These are phyloP conservation scores for Trametes villosa DNA, from an alignment of 768 basidiomycete genomes.

Conservation along the genomic window DNA sequence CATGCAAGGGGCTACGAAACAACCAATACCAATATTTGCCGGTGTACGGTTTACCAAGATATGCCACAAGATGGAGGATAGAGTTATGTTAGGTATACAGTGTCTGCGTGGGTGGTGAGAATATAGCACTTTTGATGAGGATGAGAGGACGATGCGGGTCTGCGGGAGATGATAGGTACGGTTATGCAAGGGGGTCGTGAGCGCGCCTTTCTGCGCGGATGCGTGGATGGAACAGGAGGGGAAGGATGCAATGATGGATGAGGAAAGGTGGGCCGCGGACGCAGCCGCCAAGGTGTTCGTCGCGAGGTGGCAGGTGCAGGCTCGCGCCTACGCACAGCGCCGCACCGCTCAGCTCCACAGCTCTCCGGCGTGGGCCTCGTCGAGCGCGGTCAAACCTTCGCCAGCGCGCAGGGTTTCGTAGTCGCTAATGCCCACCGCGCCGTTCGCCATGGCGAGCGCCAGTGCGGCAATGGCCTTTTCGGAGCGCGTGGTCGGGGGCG, in stretches of 20 bases:
- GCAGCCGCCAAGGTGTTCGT: neutral
- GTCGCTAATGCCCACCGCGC: conserved; percentile 62
- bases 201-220: conserved; percentile 8
- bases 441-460: conserved; percentile 63
- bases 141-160: neutral
- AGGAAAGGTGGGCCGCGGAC: neutral
- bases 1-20: neutral
- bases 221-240: neutral
- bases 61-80: conserved; percentile 6
- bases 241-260: neutral
- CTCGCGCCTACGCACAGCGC: conserved; percentile 1
- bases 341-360: conserved; percentile 50
- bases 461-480: conserved; percentile 67
- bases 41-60: conserved; percentile 14
- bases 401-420: conserved; percentile 52
- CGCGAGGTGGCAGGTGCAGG: neutral
- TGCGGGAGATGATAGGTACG: neutral
- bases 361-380: conserved; percentile 57
- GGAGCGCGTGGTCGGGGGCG: conserved; percentile 46
- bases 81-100: conserved; percentile 20
- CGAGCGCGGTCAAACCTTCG: conserved; percentile 38
- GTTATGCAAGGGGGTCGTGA: conserved; percentile 8
- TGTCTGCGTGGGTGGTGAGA: conserved; percentile 14
- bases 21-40: neutral
- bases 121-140: conserved; percentile 23